These are phyloP conservation scores for Senecio squalidus DNA, from an alignment of 140 eudicot species.

Conservation along the genomic window DNA sequence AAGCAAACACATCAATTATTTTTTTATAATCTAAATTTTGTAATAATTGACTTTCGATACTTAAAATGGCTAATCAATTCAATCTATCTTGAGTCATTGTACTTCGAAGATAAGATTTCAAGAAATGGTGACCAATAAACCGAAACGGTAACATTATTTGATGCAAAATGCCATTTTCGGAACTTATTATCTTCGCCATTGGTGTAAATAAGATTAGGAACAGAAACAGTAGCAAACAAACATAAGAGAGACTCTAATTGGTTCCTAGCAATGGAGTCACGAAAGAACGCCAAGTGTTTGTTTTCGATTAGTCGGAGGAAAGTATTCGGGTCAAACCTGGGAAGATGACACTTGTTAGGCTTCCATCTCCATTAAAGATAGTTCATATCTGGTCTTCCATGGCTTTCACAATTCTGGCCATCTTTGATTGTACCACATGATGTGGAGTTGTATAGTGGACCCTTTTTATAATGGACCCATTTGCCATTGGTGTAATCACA, in stretches of 20 bases:
- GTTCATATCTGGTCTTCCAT: not conserved
- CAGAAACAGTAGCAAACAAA: slow-evolving; percentile 35
- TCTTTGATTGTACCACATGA: not conserved
- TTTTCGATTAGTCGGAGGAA: slow-evolving; percentile 43
- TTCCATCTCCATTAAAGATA: slow-evolving; percentile 3
- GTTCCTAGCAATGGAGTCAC: not conserved
- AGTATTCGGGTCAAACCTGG: slow-evolving; percentile 64
- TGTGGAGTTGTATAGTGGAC: slow-evolving; percentile 69
- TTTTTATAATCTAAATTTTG: too few species aligned
- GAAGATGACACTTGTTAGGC: slow-evolving; percentile 56
- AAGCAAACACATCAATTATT: too few species aligned
- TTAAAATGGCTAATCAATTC: too few species aligned
- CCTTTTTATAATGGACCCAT: slow-evolving; percentile 60
- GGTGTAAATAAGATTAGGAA: slow-evolving; percentile 49
- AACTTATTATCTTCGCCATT: slow-evolving; percentile 73
- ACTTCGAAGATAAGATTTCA: too few species aligned
- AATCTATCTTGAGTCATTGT: too few species aligned
- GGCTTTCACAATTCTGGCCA: not conserved
- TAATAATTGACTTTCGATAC: too few species aligned
- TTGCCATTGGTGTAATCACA: slow-evolving; percentile 85
- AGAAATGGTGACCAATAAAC: slow-evolving; percentile 95
- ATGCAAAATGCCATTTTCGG: slow-evolving; percentile 77
- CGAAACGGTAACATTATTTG: slow-evolving; percentile 63
- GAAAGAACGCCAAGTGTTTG: not conserved
- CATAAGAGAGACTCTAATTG: not conserved